Conservation (phyloP, 2,329 filamentous ascomycete genomes). For the Cercospora canescens region DNA sequence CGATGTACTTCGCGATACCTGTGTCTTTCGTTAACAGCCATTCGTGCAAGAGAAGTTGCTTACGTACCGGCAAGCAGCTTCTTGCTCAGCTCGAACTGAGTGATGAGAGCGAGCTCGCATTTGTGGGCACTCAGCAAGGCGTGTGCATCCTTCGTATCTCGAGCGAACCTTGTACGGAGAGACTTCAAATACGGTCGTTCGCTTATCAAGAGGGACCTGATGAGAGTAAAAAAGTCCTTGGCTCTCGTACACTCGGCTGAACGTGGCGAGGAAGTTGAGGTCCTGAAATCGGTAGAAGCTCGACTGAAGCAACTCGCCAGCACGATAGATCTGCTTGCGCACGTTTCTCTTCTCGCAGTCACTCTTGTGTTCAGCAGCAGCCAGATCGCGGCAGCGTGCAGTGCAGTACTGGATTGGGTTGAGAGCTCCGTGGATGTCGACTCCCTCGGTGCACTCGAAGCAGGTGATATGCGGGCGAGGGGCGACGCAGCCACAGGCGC, state of each 20-base stretch:
- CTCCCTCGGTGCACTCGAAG: neutral
- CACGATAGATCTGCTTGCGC: constrained; percentile 22
- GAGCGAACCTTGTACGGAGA: neutral
- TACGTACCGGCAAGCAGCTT: neutral
- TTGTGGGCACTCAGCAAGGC: neutral
- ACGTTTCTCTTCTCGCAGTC: constrained; percentile 8
- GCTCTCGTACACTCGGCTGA: constrained; percentile 4
- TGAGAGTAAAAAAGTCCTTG: neutral
- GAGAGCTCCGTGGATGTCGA: neutral
- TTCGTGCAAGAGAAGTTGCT: too few species aligned
- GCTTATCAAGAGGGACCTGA: neutral
- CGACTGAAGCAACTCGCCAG: constrained; percentile 20
- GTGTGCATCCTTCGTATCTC: neutral
- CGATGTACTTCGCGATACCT: neutral
- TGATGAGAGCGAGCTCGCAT: neutral
- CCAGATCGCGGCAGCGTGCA: neutral
- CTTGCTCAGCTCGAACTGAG: neutral
- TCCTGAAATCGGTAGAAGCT: constrained; percentile 17
- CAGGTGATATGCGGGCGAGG: neutral
- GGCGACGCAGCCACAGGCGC: neutral
- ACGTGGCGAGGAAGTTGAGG: constrained; percentile 11
- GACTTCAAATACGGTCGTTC: neutral
- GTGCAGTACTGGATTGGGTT: constrained; percentile 10
- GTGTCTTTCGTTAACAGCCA: neutral
- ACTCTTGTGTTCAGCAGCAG: neutral